Conservation (phyloP, 2,329 filamentous ascomycete genomes). For the Aspergillus pseudoterreus region DNA sequence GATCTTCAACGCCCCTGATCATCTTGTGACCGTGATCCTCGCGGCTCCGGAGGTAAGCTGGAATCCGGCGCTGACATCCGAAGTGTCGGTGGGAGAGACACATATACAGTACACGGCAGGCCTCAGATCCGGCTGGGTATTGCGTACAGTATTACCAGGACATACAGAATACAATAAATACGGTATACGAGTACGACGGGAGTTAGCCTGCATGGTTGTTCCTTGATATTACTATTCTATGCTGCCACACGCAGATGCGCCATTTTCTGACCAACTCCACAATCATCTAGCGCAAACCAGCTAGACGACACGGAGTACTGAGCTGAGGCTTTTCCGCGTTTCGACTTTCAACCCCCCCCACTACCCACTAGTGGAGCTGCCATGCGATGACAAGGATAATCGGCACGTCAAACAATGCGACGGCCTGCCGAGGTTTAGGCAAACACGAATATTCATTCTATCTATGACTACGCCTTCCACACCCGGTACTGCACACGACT, state of each 20-base stretch:
- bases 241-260: background rate
- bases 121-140: background rate
- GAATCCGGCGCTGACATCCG: background rate
- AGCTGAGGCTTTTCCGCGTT: background rate
- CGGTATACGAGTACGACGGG: too few relatives aligned
- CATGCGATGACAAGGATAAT: too few relatives aligned
- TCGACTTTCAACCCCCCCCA: too few relatives aligned
- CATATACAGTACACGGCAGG: background rate
- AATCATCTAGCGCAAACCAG: too few relatives aligned
- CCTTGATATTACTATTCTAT: too few relatives aligned
- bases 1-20: too few relatives aligned
- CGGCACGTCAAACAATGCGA: too few relatives aligned
- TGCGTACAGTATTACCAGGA: background rate
- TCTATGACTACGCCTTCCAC: constrained; percentile 61
- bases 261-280: background rate
- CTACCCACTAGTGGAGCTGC: too few relatives aligned
- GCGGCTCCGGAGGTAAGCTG: background rate
- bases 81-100: background rate
- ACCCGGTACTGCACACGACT: constrained; percentile 77
- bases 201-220: too few relatives aligned
- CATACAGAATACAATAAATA: too few relatives aligned
- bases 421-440: too few relatives aligned
- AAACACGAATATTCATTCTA: too few relatives aligned
- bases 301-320: background rate
- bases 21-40: background rate